A percentile compares a stretch with the other conserved stretches of the same genome.
phyloP scores from a whole-genome alignment of 1,139 yeast species.

The Lizanozyma gosingica region DNA sequence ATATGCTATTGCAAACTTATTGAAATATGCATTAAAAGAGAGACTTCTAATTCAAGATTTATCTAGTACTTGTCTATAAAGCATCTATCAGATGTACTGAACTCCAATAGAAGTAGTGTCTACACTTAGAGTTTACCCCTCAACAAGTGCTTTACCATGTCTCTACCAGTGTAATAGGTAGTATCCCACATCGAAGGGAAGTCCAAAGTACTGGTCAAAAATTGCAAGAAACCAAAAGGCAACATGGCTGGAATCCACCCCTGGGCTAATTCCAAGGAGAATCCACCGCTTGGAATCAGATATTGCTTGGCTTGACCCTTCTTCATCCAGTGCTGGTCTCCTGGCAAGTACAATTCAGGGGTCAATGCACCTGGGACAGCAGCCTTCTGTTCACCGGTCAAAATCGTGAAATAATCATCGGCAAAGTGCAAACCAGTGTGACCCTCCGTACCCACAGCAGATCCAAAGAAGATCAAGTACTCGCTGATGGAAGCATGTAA shows the following conservation, averaged over 20 bases:
- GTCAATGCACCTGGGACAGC: conserved; percentile 51
- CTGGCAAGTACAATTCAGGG: conserved; percentile 68
- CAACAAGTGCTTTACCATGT: conserved; percentile 63
- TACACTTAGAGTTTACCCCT: conserved; percentile 57
- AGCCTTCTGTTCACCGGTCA: conserved; percentile 71
- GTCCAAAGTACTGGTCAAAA: conserved; percentile 74
- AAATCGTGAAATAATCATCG: conserved; percentile 89
- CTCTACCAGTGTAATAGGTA: conserved; percentile 61
- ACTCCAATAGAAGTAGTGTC: too few species aligned
- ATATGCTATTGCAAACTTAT: too few species aligned
- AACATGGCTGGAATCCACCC: conserved; percentile 99
- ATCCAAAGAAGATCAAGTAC: conserved; percentile 81
- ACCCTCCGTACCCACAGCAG: conserved; percentile 91
- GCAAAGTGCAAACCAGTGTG: conserved; percentile 95
- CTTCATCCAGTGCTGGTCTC: conserved; percentile 69
- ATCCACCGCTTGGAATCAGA: conserved; percentile 69
- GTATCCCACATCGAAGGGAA: conserved; percentile 61
- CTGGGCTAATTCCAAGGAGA: conserved; percentile 92
- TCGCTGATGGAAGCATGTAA: conserved; percentile 94
- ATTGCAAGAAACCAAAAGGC: conserved; percentile 87
- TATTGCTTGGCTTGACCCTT: conserved; percentile 80
- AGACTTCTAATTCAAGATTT: too few species aligned
- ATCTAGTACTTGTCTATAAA: too few species aligned
- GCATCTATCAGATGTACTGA: too few species aligned
- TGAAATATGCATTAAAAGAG: too few species aligned